phyloP scores from a whole-genome alignment of 1,284 basidiomycete genomes.

The Quambalaria eucalypti region DNA sequence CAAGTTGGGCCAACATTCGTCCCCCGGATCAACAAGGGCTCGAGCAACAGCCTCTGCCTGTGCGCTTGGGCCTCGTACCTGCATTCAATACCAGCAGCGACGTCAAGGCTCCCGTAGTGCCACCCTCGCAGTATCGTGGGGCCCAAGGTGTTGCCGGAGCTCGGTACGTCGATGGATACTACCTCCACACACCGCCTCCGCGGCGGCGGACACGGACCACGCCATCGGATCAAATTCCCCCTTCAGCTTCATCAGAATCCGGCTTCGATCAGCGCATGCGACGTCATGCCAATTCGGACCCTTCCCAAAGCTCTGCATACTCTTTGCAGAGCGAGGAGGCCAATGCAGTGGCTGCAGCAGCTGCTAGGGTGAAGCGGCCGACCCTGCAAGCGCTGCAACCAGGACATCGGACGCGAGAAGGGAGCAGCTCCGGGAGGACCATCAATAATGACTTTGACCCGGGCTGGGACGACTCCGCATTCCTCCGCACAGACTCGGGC shows the following conservation, averaged over 20 bases:
- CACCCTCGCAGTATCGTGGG: conserved; percentile 1
- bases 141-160: neutral
- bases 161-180: conserved; percentile 25
- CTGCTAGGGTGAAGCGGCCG: conserved; percentile 6
- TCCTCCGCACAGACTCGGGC: neutral
- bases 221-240: no score
- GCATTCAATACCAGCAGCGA: conserved; percentile 8
- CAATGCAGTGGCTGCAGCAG: no score
- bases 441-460: neutral
- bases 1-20: neutral
- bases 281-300: neutral
- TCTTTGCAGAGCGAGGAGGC: neutral
- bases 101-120: neutral
- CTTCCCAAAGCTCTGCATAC: neutral
- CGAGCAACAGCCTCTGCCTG: conserved; percentile 17
- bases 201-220: neutral
- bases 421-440: neutral
- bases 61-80: conserved; percentile 27
- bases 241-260: conserved; percentile 2
- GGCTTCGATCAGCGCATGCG: neutral
- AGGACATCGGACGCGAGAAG: neutral
- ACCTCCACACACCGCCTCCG: conserved; percentile 29
- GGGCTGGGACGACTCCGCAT: neutral
- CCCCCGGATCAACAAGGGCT: neutral
- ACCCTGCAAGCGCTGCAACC: neutral